Conservation (phyloP, 176 grass and related monocot species). For the Aegilops sharonensis region DNA sequence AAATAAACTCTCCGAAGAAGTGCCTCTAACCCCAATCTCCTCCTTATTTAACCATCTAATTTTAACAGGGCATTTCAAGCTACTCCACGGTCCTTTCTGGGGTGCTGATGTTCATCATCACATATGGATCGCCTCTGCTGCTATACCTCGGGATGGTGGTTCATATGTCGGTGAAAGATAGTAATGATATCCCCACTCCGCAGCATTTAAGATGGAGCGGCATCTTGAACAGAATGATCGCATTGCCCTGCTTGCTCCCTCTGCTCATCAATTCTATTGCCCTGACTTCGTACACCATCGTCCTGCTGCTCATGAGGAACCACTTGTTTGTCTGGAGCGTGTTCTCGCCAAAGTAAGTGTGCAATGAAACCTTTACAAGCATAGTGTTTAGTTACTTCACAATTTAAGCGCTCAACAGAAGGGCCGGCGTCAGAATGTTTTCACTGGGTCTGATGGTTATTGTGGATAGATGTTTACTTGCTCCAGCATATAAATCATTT, state of each 20-base stretch:
- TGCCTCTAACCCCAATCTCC: not conserved
- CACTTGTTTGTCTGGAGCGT: slow-evolving; percentile 98
- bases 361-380: slow-evolving; percentile 7
- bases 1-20: not conserved
- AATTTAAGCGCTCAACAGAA: not conserved
- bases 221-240: slow-evolving; percentile 45
- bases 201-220: slow-evolving; percentile 38
- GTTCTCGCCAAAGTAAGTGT: slow-evolving; percentile 97
- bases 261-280: slow-evolving; percentile 72
- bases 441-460: not conserved
- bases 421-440: not conserved
- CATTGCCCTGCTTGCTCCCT: slow-evolving; percentile 66
- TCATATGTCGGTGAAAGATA: slow-evolving; percentile 48
- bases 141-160: slow-evolving; percentile 66
- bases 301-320: slow-evolving; percentile 87
- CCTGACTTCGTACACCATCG: slow-evolving; percentile 75
- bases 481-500: not conserved
- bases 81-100: slow-evolving; percentile 75
- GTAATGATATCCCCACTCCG: slow-evolving; percentile 20
- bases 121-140: slow-evolving; percentile 69
- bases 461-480: not conserved
- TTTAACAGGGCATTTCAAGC: slow-evolving; percentile 80
- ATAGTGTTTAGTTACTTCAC: not conserved
- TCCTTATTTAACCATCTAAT: slow-evolving; percentile 30
- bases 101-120: slow-evolving; percentile 87